Evolutionary conservation across 139 green algal species (phyloP).

Genomic region (Chlamydomonas sp.): DNA sequence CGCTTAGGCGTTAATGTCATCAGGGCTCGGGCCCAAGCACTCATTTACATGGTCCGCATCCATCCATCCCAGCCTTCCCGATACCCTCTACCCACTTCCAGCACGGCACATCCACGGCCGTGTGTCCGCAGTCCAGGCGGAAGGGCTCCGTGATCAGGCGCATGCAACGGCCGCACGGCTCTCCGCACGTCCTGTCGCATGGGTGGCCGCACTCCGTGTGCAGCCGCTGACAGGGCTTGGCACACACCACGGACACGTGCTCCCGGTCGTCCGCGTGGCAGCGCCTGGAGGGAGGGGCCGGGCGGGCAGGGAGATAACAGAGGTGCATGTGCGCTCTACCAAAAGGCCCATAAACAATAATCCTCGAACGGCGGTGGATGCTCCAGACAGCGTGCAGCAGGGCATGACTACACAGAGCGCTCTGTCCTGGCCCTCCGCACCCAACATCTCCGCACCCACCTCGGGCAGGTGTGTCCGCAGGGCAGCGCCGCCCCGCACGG

Average conservation of each 20-base stretch:
- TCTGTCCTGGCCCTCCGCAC: neutral
- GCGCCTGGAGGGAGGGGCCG: slow-evolving; percentile 28
- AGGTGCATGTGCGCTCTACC: neutral
- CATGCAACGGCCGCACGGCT: slow-evolving; percentile 45
- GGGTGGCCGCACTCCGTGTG: slow-evolving; percentile 41
- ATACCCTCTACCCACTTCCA: slow-evolving; percentile 32
- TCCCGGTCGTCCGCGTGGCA: slow-evolving; percentile 61
- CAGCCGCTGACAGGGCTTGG: slow-evolving; percentile 45
- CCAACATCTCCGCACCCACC: slow-evolving; percentile 13
- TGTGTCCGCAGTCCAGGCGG: slow-evolving; percentile 60
- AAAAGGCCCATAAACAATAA: neutral
- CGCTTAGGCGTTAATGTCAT: no score
- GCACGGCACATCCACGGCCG: slow-evolving; percentile 37
- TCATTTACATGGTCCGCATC: no score
- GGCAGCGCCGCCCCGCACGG: slow-evolving; percentile 55
- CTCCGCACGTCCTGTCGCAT: slow-evolving; percentile 47
- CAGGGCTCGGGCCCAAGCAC: no score
- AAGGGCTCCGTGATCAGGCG: slow-evolving; percentile 17
- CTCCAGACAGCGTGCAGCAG: neutral
- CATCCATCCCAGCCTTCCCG: neutral
- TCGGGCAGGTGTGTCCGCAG: slow-evolving; percentile 73
- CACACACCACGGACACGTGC: slow-evolving; percentile 42
- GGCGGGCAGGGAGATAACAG: neutral
- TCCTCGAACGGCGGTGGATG: neutral
- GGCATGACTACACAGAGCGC: neutral